Evolutionary conservation across 2,329 filamentous ascomycete genomes (phyloP), one percentile per base, ranked within the genome.

Genomic region (Epichloe sibirici): DNA sequence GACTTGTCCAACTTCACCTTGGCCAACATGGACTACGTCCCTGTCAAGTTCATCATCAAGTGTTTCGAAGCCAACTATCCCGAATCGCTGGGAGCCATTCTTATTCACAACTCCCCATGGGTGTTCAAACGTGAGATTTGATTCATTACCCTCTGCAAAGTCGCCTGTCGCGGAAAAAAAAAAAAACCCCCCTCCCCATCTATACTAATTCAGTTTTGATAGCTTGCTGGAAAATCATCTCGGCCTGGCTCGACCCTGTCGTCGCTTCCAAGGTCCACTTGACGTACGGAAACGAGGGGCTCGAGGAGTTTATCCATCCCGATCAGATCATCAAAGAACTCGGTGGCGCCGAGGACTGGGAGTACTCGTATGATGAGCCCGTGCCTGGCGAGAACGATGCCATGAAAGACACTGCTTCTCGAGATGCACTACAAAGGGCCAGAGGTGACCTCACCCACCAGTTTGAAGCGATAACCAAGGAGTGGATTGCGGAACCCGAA

Each of bases 41-140:
- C 85, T 0, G 82, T 88, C 49, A 88, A 86, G 59, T 88, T 88
- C 69, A 85, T 89, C 71, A 86, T 88, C 67, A 85, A 87, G 59
- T 85, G 83, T 62, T 86, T 89, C 60, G 85, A 89, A 69, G 84
- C 85, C 48, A 86, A 88, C 62, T 89, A 88, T 60, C 85, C 85
- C 2, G 85, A 89, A 64, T 85, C 81, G 0, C 72, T 89, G 2
- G 85, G 83, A 39, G 71, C 77, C 1, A 82, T 88, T 4, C 77
- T 88, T 43, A 82, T 89, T 45, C 86, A 88, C 71, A 87, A 88
- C 63, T 78, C 85, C 0, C 85, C 85, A 3, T 88, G 84, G 79
- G 71, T 88, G 46, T 88, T 89, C 69, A 72, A 69, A 59, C 63
- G 66, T 67, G 51, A 49, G 60, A 35, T 3, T 7, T 8, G 28